These are phyloP conservation scores for Acacia melanoxylon DNA, from an alignment of 306 rosid species.

Conservation along the genomic window DNA sequence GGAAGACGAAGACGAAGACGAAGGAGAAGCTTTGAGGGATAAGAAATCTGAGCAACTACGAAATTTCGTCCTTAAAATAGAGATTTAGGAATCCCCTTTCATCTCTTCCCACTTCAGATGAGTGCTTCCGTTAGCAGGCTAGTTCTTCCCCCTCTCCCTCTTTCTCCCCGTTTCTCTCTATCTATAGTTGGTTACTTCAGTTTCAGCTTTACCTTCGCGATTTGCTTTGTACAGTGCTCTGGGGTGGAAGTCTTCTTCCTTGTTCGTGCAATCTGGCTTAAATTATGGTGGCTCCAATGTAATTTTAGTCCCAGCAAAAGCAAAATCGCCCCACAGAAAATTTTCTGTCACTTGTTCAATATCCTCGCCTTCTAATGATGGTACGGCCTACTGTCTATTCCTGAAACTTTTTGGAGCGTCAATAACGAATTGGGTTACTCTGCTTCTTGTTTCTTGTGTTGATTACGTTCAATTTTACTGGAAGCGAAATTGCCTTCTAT, in stretches of 20 bases:
- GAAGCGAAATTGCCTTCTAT: conserved; percentile 19
- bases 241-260: conserved; percentile 67
- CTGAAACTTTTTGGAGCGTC: background rate
- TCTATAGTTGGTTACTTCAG: background rate
- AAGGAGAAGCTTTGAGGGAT: conserved; percentile 11
- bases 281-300: conserved; percentile 27
- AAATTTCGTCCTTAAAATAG: background rate
- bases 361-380: conserved; percentile 52
- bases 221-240: conserved; percentile 44
- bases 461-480: background rate
- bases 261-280: conserved; percentile 37
- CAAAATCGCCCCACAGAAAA: conserved; percentile 25
- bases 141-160: conserved; percentile 25
- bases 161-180: background rate
- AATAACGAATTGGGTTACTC: conserved; percentile 9
- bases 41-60: background rate
- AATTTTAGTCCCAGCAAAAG: conserved; percentile 33
- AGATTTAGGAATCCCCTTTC: background rate
- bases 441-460: conserved; percentile 12
- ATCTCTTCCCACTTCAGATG: conserved; percentile 38
- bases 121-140: conserved; percentile 62
- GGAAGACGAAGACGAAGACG: conserved; percentile 11
- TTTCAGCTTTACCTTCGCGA: conserved; percentile 14
- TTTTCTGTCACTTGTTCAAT: conserved; percentile 59
- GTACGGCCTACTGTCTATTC: conserved; percentile 32